These are phyloP conservation scores for Ricinus communis DNA, from an alignment of 345 rosid genomes.

Conservation along the genomic window DNA sequence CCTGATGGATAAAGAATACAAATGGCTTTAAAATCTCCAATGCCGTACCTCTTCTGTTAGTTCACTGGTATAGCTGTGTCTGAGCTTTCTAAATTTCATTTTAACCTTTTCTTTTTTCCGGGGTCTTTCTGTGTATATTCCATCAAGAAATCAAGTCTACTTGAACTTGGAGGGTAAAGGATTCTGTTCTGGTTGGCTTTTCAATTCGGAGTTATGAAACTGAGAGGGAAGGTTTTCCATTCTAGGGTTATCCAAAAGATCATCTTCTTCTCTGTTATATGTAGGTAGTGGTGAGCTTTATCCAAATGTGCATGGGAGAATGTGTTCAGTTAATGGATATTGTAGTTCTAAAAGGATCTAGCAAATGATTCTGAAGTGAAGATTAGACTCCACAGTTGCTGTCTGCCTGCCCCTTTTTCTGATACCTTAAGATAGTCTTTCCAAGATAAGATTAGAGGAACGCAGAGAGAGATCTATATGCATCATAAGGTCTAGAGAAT, in stretches of 20 bases:
- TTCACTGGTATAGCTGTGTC: slow-evolving; percentile 35
- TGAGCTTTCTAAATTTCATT: background rate
- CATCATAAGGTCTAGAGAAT: background rate
- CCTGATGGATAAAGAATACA: slow-evolving; percentile 43
- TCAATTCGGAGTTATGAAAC: slow-evolving; percentile 19
- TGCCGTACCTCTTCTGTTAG: slow-evolving; percentile 12
- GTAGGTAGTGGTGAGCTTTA: background rate
- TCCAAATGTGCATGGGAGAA: slow-evolving; percentile 14
- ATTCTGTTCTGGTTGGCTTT: slow-evolving; percentile 28
- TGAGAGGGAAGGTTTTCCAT: too few species aligned
- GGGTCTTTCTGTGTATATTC: slow-evolving; percentile 37
- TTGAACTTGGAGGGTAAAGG: slow-evolving; percentile 24
- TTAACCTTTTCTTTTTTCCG: background rate
- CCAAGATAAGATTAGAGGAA: slow-evolving; percentile 22
- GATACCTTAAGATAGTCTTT: slow-evolving; percentile 25
- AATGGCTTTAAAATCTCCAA: slow-evolving; percentile 1
- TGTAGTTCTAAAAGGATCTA: slow-evolving; percentile 1
- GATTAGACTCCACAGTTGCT: background rate
- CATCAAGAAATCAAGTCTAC: slow-evolving; percentile 22
- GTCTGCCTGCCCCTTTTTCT: background rate
- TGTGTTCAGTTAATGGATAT: slow-evolving; percentile 9
- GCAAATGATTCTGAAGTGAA: slow-evolving; percentile 1
- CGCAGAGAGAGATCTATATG: slow-evolving; percentile 12
- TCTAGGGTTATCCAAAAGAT: slow-evolving; percentile 1
- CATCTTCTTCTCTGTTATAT: slow-evolving; percentile 5